phyloP scores from a whole-genome alignment of 345 rosid genomes.

The Atalantia buxifolia region DNA sequence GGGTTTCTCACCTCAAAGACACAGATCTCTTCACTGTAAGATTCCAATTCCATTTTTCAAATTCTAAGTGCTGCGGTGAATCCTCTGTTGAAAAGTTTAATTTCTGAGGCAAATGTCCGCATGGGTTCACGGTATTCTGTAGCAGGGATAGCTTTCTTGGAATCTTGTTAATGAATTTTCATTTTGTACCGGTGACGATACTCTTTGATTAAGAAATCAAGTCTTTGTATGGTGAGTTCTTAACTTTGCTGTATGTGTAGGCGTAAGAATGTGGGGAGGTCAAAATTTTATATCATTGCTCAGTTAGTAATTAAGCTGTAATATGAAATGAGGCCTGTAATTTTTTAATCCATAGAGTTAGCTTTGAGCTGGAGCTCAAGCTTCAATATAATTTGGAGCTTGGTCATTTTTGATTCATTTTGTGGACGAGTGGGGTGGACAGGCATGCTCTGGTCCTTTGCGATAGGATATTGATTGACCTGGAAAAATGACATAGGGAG shows the following conservation, averaged over 20 bases:
- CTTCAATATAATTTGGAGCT: neutral
- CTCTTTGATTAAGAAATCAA: neutral
- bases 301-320: neutral
- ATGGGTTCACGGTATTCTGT: neutral
- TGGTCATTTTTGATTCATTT: too few species aligned
- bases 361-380: neutral
- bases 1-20: constrained; percentile 47
- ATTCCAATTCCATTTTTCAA: neutral
- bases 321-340: neutral
- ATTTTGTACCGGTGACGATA: neutral
- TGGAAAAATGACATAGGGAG: neutral
- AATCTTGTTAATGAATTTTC: neutral
- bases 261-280: neutral
- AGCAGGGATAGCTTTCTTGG: neutral
- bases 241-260: neutral
- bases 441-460: neutral
- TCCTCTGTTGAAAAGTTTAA: neutral
- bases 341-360: neutral
- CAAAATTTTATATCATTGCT: neutral
- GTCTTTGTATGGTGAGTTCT: neutral
- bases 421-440: neutral
- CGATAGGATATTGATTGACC: neutral
- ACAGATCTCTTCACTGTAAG: constrained; percentile 71
- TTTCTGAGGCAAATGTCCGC: neutral
- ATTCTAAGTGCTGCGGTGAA: neutral